phyloP scores from a whole-genome alignment of 2,329 filamentous ascomycete genomes.

The Pseudocercospora cruenta region DNA sequence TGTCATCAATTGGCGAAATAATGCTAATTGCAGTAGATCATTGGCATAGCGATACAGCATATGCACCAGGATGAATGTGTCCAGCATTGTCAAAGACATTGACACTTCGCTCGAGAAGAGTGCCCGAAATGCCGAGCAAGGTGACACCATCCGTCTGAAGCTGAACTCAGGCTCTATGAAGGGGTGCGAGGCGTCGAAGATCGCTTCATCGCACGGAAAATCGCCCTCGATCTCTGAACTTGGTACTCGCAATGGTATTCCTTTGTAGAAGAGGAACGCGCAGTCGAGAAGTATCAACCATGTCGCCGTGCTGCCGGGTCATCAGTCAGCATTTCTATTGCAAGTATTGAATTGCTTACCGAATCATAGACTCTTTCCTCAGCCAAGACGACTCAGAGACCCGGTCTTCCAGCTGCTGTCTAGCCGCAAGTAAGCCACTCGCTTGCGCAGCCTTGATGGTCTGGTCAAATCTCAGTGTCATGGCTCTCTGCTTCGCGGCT shows the following conservation, averaged over 20 bases:
- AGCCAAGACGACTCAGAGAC: conserved; percentile 17
- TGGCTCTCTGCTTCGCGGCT: conserved; percentile 6
- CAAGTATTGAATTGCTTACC: neutral
- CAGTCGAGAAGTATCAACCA: conserved; percentile 20
- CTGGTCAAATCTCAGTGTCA: conserved; percentile 11
- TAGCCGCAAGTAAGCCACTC: conserved; percentile 5
- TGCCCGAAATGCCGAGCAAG: conserved; percentile 13
- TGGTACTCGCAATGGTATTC: conserved; percentile 17
- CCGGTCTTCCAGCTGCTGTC: conserved; percentile 19
- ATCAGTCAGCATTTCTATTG: neutral
- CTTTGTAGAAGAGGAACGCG: conserved; percentile 23
- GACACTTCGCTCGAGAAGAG: neutral
- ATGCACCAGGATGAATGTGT: conserved; percentile 25
- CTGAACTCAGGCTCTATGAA: conserved; percentile 18
- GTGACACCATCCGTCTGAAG: conserved; percentile 10
- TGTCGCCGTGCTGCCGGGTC: conserved; percentile 5
- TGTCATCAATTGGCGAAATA: neutral
- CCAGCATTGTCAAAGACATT: conserved; percentile 19
- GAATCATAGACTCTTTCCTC: conserved; percentile 16
- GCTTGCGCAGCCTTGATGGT: conserved; percentile 7
- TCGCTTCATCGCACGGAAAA: conserved; percentile 16
- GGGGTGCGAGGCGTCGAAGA: conserved; percentile 20
- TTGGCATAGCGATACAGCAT: conserved; percentile 20
- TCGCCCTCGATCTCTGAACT: conserved; percentile 16
- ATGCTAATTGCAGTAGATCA: conserved; percentile 6